Evolutionary conservation across 2,329 filamentous ascomycete species (phyloP), one percentile per base, ranked within the genome.

Genomic region (Fusarium guadeloupense): DNA sequence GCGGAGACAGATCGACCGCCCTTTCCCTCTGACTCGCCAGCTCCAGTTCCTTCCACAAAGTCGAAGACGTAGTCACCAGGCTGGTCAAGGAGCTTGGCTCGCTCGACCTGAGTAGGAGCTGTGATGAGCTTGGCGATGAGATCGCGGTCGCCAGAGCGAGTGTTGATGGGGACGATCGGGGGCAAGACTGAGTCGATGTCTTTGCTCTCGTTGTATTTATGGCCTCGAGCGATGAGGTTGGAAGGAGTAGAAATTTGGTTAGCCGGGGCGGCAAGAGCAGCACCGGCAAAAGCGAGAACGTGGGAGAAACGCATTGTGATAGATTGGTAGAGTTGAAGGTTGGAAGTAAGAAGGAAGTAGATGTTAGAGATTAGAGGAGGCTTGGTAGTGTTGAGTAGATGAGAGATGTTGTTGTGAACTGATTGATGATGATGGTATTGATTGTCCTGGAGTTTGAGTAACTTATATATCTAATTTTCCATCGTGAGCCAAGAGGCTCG

Each of bases 41-140:
- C 54, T 8, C 42, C 31, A 2, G 67, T 51, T 9, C 57, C 47
- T 12, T 45, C 66, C 48, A 71, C 74, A 69, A 81, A 81, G 71
- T 79, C 73, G 66, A 80, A 81, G 60, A 78, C 67, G 62, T 76
- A 80, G 59, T 79, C 73, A 30, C 73, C 73, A 9, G 72, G 71
- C 54, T 73, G 66, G 65, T 72, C 60, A 39, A 75, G 72, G n/a
- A 75, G 66, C 41, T 57, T 65, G 64, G 67, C 55, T 16, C 73
- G 72, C 21, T 75, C 71, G 26, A 51, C 49, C 25, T 72, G 69
- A 0, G 72, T 74, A 10, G 73, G 61, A 1, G 66, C 59, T 1
- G 69, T 70, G 13, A 70, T 28, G 44, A 73, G 66, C 52, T 68
- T 68, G 19, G 62, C 13, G 52, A 72, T 71, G 50, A 73, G 62